Evolutionary conservation across 108 stramenopile species (phyloP).

Genomic region (Chaetoceros muelleri): DNA sequence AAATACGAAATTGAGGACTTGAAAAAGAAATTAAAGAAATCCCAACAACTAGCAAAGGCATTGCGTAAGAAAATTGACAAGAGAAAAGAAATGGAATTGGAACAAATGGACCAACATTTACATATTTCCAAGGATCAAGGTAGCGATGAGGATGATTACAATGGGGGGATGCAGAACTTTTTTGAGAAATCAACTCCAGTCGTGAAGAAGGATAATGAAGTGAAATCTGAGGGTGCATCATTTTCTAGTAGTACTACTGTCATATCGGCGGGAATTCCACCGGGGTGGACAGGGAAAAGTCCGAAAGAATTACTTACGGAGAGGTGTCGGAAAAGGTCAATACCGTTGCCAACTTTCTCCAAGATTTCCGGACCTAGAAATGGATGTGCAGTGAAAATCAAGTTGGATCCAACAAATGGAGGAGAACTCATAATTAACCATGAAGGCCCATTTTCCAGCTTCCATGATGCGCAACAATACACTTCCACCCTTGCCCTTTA

Average conservation of each 20-base stretch:
- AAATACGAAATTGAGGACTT: slow-evolving; percentile 55
- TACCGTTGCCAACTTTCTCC: slow-evolving; percentile 36
- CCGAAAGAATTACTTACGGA: slow-evolving; percentile 52
- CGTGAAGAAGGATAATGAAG: background rate
- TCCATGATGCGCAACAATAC: slow-evolving; percentile 25
- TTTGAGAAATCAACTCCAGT: slow-evolving; percentile 4
- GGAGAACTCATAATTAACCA: slow-evolving; percentile 2
- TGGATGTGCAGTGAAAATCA: slow-evolving; percentile 9
- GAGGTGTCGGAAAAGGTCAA: slow-evolving; percentile 36
- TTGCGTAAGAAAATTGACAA: slow-evolving; percentile 31
- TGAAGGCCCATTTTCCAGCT: slow-evolving; percentile 14
- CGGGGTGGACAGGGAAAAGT: slow-evolving; percentile 61
- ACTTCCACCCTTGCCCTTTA: slow-evolving; percentile 50
- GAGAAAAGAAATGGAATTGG: slow-evolving; percentile 9
- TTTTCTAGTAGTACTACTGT: no score
- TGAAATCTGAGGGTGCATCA: background rate
- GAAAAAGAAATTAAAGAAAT: slow-evolving; percentile 31
- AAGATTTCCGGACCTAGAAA: slow-evolving; percentile 14
- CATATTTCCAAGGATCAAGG: slow-evolving; percentile 13
- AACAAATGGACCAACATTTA: slow-evolving; percentile 4
- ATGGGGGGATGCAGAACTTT: slow-evolving; percentile 5
- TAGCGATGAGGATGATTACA: slow-evolving; percentile 13
- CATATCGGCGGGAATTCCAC: slow-evolving; percentile 29
- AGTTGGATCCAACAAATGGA: slow-evolving; percentile 9
- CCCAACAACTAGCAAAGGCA: slow-evolving; percentile 24